Percentiles rank a stretch among this genome's conserved stretches.
Conservation (phyloP, 2,329 filamentous ascomycete species). For the Ophiostoma quercus region DNA sequence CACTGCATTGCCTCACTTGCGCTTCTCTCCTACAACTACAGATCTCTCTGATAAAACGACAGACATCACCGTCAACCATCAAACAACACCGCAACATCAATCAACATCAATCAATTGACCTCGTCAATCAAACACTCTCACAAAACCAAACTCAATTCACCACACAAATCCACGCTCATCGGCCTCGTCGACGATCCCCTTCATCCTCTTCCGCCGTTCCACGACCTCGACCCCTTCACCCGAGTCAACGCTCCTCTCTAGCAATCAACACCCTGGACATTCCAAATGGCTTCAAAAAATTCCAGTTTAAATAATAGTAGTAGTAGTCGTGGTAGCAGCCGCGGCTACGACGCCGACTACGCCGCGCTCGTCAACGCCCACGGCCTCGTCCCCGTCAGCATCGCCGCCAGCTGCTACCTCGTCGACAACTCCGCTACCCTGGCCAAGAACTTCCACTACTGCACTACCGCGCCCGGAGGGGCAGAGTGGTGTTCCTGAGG, state of each 20-base stretch:
- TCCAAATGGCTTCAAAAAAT: constrained; percentile 60
- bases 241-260: constrained; percentile 14
- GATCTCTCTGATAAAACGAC: background rate
- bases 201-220: background rate
- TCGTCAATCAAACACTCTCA: background rate
- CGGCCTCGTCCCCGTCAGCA: constrained; percentile 47
- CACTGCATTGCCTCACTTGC: no score
- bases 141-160: background rate
- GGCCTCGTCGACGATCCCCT: background rate
- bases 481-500: constrained; percentile 95
- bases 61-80: background rate
- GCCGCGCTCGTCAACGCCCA: background rate
- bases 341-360: background rate
- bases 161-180: background rate
- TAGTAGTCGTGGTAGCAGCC: constrained; percentile 54
- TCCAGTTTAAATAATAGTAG: constrained; percentile 64
- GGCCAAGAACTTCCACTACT: constrained; percentile 87
- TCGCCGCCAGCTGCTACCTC: constrained; percentile 88
- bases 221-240: constrained; percentile 3
- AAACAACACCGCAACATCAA: background rate
- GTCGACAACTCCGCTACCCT: constrained; percentile 63
- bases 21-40: background rate
- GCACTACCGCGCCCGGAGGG: constrained; percentile 78
- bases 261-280: constrained; percentile 32
- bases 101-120: background rate